A percentile compares a stretch with the other conserved stretches of the same genome.
phyloP scores from a whole-genome alignment of 2,329 filamentous ascomycete genomes.

The Colletotrichum sp. region DNA sequence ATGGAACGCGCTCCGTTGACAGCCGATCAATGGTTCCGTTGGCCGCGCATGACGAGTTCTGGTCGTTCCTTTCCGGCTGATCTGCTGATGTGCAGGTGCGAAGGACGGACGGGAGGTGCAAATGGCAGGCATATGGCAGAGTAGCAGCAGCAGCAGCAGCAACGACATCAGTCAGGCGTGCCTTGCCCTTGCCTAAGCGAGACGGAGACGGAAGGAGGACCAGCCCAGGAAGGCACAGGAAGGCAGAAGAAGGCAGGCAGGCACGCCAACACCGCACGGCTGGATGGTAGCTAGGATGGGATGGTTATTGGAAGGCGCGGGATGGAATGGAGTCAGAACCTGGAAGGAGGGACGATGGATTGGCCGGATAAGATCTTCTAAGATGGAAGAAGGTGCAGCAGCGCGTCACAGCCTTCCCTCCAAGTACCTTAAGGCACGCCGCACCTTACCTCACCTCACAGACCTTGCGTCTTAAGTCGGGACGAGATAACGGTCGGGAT shows the following conservation, averaged over 20 bases:
- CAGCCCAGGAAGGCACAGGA: background rate
- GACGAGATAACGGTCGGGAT: constrained; percentile 8
- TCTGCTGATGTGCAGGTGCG: background rate
- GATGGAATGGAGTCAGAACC: constrained; percentile 2
- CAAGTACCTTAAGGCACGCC: background rate
- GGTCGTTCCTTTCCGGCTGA: background rate
- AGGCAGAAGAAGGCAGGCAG: background rate
- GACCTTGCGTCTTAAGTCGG: background rate
- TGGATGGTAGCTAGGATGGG: background rate
- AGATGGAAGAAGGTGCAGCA: background rate
- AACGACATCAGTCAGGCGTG: background rate
- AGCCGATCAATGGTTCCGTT: background rate
- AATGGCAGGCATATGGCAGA: background rate
- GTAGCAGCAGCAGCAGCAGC: background rate
- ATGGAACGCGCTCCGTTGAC: background rate
- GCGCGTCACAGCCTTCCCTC: background rate
- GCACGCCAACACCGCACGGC: background rate
- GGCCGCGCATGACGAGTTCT: background rate
- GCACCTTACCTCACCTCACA: background rate
- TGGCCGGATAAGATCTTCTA: constrained; percentile 2
- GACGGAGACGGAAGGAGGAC: background rate
- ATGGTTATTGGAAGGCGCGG: background rate
- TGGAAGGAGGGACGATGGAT: background rate
- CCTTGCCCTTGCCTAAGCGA: background rate
- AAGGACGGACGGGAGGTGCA: background rate